Percentiles rank a stretch among this genome's conserved stretches.
Conservation (phyloP, 257 asterid genomes). For the Solanum chiquidenum region DNA sequence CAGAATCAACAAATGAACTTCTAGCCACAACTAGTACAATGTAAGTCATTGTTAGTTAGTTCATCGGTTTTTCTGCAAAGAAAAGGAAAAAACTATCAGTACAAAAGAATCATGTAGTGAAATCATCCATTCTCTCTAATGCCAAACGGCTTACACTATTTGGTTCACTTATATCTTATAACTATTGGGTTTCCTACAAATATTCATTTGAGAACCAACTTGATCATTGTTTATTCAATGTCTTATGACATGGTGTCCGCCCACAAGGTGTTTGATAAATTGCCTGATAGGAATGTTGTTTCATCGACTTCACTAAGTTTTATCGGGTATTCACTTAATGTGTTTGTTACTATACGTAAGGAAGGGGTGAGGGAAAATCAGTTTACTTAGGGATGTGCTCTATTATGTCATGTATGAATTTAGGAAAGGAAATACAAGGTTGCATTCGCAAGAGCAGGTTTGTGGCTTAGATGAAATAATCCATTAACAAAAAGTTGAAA, state of each 20-base stretch:
- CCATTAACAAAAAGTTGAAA: too few species aligned
- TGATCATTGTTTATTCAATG: constrained; percentile 34
- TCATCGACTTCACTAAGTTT: constrained; percentile 40
- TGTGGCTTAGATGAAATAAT: neutral
- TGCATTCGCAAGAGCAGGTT: constrained; percentile 29
- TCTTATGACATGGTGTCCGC: constrained; percentile 25
- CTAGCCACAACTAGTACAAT: neutral
- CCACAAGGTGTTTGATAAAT: constrained; percentile 26
- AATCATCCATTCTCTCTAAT: neutral
- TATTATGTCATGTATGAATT: constrained; percentile 8
- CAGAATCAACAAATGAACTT: constrained; percentile 28
- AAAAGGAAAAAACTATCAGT: neutral
- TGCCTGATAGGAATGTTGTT: constrained; percentile 30
- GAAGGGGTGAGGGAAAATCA: constrained; percentile 42
- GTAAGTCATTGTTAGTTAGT: neutral
- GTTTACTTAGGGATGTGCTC: constrained; percentile 20
- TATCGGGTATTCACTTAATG: constrained; percentile 27
- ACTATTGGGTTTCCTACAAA: constrained; percentile 13
- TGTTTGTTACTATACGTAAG: constrained; percentile 28
- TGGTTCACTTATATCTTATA: constrained; percentile 24
- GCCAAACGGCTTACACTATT: neutral
- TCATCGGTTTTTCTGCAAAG: neutral
- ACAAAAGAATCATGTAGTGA: neutral
- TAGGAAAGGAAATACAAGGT: constrained; percentile 43
- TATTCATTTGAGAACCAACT: constrained; percentile 24